Evolutionary conservation across 2,329 filamentous ascomycete species (phyloP).

Genomic region (Scedosporium boydii): DNA sequence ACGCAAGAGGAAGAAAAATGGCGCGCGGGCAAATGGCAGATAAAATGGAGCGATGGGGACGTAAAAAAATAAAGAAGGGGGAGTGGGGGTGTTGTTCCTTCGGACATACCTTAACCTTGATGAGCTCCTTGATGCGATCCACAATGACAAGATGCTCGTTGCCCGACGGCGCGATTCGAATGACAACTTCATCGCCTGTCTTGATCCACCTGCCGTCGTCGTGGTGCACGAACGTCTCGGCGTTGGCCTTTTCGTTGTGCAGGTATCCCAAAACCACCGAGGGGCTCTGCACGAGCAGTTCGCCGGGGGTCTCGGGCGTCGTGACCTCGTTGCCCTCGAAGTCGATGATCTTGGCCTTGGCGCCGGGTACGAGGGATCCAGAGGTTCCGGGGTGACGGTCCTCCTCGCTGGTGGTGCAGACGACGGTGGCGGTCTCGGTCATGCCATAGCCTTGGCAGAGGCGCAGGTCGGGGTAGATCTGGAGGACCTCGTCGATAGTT

Average conservation of each 20-base stretch:
- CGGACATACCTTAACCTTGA: constrained; percentile 60
- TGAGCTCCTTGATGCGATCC: constrained; percentile 63
- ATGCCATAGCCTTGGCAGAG: constrained; percentile 68
- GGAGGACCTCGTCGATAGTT: constrained; percentile 51
- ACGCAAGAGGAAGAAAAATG: too few relatives aligned
- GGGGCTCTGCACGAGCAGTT: constrained; percentile 70
- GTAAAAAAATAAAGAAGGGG: constrained; percentile 29
- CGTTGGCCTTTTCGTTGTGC: constrained; percentile 74
- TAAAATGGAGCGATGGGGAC: not conserved
- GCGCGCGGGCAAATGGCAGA: too few relatives aligned
- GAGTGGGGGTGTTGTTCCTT: not conserved
- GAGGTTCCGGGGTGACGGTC: constrained; percentile 62
- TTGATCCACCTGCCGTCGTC: constrained; percentile 67
- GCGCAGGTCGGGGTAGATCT: constrained; percentile 52
- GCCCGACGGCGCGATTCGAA: constrained; percentile 53
- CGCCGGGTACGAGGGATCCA: constrained; percentile 55
- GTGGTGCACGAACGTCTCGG: constrained; percentile 63
- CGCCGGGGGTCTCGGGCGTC: constrained; percentile 62
- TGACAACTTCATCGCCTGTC: constrained; percentile 76
- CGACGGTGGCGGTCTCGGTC: constrained; percentile 64
- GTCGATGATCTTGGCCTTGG: constrained; percentile 54
- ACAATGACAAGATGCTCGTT: constrained; percentile 78
- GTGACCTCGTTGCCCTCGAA: constrained; percentile 60
- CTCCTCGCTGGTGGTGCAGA: constrained; percentile 42
- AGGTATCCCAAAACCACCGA: constrained; percentile 75